Evolutionary conservation across 345 rosid genomes (phyloP).

Genomic region (Acer yangbiense): DNA sequence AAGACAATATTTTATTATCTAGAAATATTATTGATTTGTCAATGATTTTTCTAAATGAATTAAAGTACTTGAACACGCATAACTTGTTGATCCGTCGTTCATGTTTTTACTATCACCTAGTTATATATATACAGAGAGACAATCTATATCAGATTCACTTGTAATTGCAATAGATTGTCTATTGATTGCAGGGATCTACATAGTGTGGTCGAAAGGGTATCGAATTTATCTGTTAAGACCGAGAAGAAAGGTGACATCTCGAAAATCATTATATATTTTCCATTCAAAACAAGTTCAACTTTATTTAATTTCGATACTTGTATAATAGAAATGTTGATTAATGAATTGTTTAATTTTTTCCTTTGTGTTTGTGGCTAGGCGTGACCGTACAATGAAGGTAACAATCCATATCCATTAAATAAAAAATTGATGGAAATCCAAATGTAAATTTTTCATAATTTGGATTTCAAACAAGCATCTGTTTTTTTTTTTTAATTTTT

Average conservation of each 20-base stretch:
- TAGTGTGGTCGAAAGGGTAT: constrained; percentile 18
- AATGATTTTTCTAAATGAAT: not conserved
- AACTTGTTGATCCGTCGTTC: no score
- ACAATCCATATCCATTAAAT: no score
- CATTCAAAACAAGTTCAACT: not conserved
- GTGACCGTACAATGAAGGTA: constrained; percentile 23
- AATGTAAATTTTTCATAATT: no score
- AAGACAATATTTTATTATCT: no score
- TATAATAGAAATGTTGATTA: not conserved
- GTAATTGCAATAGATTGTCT: no score
- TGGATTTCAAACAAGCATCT: no score
- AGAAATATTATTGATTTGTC: not conserved
- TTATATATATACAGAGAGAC: no score
- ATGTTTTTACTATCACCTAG: no score
- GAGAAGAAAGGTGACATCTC: constrained; percentile 27
- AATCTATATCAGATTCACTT: no score
- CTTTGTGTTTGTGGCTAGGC: constrained; percentile 18
- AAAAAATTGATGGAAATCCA: no score
- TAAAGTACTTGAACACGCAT: not conserved
- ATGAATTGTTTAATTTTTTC: not conserved
- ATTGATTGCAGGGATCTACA: constrained; percentile 20
- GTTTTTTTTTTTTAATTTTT: no score
- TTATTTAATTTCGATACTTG: not conserved
- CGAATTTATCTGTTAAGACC: not conserved
- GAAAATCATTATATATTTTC: not conserved